Percentiles rank a stretch among this genome's conserved stretches.
Conservation (phyloP, 1,284 basidiomycete genomes). For the Peniophora sp. region DNA sequence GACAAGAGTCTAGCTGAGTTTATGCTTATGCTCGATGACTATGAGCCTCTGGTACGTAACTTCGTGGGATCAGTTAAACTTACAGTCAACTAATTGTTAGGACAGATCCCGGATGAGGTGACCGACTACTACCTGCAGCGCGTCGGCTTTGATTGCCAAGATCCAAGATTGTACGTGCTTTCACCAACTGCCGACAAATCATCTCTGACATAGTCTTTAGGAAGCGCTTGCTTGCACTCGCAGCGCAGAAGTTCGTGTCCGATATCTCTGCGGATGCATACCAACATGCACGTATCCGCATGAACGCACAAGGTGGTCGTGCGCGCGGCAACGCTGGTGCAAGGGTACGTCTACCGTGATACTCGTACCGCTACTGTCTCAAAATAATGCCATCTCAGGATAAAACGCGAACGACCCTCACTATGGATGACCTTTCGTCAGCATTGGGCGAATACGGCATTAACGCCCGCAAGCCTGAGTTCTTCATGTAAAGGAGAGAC, state of each 20-base stretch:
- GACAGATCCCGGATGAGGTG: conserved; percentile 94
- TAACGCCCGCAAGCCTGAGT: conserved; percentile 88
- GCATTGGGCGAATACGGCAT: conserved; percentile 95
- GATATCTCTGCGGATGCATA: conserved; percentile 97
- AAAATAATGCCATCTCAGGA: conserved; percentile 44
- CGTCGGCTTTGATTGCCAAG: conserved; percentile 94
- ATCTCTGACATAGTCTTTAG: conserved; percentile 28
- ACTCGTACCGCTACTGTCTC: neutral
- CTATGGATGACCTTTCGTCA: conserved; percentile 93
- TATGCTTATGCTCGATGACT: conserved; percentile 92
- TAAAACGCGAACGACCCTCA: conserved; percentile 91
- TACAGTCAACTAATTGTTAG: neutral
- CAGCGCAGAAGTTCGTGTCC: conserved; percentile 96
- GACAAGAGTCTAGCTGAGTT: conserved; percentile 92
- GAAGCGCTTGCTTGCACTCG: conserved; percentile 89
- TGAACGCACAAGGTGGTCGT: conserved; percentile 66
- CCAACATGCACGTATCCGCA: conserved; percentile 94
- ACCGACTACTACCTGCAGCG: conserved; percentile 96
- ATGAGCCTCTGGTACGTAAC: conserved; percentile 83
- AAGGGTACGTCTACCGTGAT: conserved; percentile 38
- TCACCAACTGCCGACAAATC: conserved; percentile 1
- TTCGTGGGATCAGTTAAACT: neutral
- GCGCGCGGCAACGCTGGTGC: conserved; percentile 53
- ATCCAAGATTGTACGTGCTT: conserved; percentile 74
- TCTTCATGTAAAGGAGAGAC: conserved; percentile 66